Conservation (phyloP, 164 flowering plant species). For the Malania oleifera region DNA sequence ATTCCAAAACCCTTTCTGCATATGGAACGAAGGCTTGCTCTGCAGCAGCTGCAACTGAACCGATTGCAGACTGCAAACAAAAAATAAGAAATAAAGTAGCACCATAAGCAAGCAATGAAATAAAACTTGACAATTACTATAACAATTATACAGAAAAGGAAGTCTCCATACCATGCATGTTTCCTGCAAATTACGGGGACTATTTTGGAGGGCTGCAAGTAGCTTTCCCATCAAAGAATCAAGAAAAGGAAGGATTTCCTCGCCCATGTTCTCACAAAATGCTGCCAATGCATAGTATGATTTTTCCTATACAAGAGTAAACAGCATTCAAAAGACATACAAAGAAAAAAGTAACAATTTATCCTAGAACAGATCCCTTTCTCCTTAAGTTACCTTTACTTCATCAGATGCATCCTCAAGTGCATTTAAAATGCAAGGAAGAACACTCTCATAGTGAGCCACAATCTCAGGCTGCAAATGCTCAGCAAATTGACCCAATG, state of each 20-base stretch:
- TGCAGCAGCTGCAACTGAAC: conserved; percentile 96
- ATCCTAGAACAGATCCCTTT: neutral
- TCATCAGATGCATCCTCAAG: conserved; percentile 85
- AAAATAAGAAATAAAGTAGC: conserved; percentile 12
- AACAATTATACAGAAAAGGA: conserved; percentile 3
- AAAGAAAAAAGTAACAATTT: neutral
- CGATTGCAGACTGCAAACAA: conserved; percentile 97
- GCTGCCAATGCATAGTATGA: conserved; percentile 98
- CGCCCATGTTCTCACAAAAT: conserved; percentile 98
- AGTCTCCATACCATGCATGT: conserved; percentile 78
- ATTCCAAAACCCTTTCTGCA: conserved; percentile 88
- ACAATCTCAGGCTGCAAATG: conserved; percentile 89
- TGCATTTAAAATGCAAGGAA: conserved; percentile 79
- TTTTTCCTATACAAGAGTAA: conserved; percentile 61
- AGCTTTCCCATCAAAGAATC: conserved; percentile 87
- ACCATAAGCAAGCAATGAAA: neutral
- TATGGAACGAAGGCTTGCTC: conserved; percentile 89
- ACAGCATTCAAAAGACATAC: neutral
- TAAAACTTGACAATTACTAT: neutral
- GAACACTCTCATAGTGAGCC: conserved; percentile 79
- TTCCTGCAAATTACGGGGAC: conserved; percentile 88
- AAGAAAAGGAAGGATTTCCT: conserved; percentile 82
- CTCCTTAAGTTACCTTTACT: conserved; percentile 59
- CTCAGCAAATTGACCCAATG: conserved; percentile 95
- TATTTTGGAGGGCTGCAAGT: conserved; percentile 75